A percentile compares a stretch with the other conserved stretches of the same genome.
Conservation (phyloP, 306 rosid genomes). For the Oxytropis ochrocephala region DNA sequence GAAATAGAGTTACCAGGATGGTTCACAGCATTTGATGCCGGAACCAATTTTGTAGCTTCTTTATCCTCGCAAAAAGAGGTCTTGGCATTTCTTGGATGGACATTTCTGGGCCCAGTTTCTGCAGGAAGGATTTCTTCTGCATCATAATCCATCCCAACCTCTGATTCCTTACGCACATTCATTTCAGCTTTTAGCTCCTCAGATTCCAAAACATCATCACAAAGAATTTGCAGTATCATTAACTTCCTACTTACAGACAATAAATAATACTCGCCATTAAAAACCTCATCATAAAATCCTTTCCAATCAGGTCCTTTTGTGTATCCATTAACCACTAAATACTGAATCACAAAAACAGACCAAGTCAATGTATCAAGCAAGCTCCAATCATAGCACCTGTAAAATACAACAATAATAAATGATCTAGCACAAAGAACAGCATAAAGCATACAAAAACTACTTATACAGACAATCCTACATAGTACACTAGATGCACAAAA, state of each 20-base stretch:
- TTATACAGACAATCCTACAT: not conserved
- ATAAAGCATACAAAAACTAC: not conserved
- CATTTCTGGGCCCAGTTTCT: slow-evolving; percentile 61
- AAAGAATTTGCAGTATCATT: slow-evolving; percentile 66
- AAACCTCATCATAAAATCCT: slow-evolving; percentile 59
- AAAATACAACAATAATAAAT: not conserved
- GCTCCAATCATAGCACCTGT: slow-evolving; percentile 80
- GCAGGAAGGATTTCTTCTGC: slow-evolving; percentile 47
- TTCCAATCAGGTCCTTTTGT: slow-evolving; percentile 57
- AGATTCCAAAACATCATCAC: slow-evolving; percentile 69
- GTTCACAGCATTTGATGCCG: slow-evolving; percentile 29
- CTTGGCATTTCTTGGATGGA: slow-evolving; percentile 61
- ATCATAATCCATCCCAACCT: slow-evolving; percentile 67
- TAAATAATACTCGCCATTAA: slow-evolving; percentile 59
- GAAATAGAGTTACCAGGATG: slow-evolving; percentile 29
- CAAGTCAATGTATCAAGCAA: slow-evolving; percentile 85
- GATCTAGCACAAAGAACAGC: not conserved
- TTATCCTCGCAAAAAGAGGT: slow-evolving; percentile 61
- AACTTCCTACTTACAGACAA: slow-evolving; percentile 68
- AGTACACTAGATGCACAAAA: not conserved
- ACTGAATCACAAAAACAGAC: slow-evolving; percentile 70
- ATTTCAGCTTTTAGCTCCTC: slow-evolving; percentile 73
- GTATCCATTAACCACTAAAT: slow-evolving; percentile 62
- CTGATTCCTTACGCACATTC: slow-evolving; percentile 66
- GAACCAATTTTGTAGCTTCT: slow-evolving; percentile 41